Percentiles rank a stretch among this genome's conserved stretches.
phyloP scores from a whole-genome alignment of 2,329 filamentous ascomycete genomes.

The Hortaea sp. region DNA sequence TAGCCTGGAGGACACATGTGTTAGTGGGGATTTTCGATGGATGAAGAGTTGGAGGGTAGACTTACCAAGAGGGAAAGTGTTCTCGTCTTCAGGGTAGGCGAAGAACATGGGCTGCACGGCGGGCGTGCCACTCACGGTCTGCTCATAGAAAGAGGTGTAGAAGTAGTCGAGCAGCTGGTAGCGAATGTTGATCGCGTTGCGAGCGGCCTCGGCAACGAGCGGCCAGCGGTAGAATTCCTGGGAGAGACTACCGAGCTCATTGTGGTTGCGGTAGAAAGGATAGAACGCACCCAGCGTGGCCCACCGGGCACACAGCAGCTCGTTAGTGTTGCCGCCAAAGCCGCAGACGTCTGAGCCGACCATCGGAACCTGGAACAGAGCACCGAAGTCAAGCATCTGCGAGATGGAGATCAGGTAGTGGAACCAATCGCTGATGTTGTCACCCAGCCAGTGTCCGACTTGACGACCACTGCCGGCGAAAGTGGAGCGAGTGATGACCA shows the following conservation, averaged over 20 bases:
- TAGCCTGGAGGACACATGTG: constrained; percentile 9
- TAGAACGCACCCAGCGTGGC: constrained; percentile 61
- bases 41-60: constrained; percentile 12
- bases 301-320: constrained; percentile 67
- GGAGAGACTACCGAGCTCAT: constrained; percentile 39
- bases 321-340: constrained; percentile 56
- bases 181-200: constrained; percentile 59
- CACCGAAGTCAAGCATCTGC: constrained; percentile 36
- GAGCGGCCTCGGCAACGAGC: constrained; percentile 52
- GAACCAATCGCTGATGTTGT: constrained; percentile 38
- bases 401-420: constrained; percentile 34
- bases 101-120: constrained; percentile 63
- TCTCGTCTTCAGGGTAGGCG: constrained; percentile 50
- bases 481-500: constrained; percentile 67
- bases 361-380: constrained; percentile 39
- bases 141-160: constrained; percentile 59
- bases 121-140: constrained; percentile 53
- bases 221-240: constrained; percentile 69
- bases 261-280: constrained; percentile 70
- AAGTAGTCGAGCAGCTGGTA: constrained; percentile 71
- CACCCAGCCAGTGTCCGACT: constrained; percentile 53
- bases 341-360: constrained; percentile 62
- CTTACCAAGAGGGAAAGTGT: constrained; percentile 38
- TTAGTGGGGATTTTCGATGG: no score
- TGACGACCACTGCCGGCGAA: constrained; percentile 60